A percentile compares a stretch with the other conserved stretches of the same genome.
Conservation (phyloP, 2,329 filamentous ascomycete genomes). For the Sclerotinia nivalis region DNA sequence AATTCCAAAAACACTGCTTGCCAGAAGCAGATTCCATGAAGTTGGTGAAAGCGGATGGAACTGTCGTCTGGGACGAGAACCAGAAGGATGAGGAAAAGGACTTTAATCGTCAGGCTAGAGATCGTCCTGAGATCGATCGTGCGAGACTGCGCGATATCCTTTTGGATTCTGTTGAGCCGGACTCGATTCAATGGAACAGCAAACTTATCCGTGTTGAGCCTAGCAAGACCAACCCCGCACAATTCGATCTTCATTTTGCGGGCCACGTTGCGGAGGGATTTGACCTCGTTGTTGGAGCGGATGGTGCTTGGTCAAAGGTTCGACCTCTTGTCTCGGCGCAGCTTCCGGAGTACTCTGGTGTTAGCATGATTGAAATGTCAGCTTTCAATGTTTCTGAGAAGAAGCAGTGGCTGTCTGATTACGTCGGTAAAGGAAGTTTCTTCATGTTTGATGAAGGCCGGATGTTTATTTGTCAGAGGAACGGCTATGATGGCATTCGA, state of each 20-base stretch:
- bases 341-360: constrained; percentile 45
- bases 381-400: constrained; percentile 39
- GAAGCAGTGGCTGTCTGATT: constrained; percentile 43
- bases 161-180: constrained; percentile 38
- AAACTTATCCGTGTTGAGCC: constrained; percentile 40
- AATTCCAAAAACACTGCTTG: constrained; percentile 42
- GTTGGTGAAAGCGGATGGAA: constrained; percentile 41
- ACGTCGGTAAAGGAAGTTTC: constrained; percentile 43
- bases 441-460: constrained; percentile 42
- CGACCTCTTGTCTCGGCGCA: constrained; percentile 39
- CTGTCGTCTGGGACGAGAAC: constrained; percentile 30
- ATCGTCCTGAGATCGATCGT: constrained; percentile 46
- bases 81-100: constrained; percentile 11
- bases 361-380: constrained; percentile 38
- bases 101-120: constrained; percentile 10
- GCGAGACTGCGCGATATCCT: constrained; percentile 43
- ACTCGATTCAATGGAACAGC: constrained; percentile 45
- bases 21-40: constrained; percentile 48
- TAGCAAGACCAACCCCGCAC: constrained; percentile 16
- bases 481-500: constrained; percentile 45
- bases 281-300: constrained; percentile 46
- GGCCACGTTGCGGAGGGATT: constrained; percentile 32
- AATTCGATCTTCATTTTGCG: constrained; percentile 28
- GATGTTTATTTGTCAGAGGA: constrained; percentile 44
- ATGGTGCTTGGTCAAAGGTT: constrained; percentile 46